Conservation (phyloP, 1,284 basidiomycete species). For the Sporisorium sorghi region DNA sequence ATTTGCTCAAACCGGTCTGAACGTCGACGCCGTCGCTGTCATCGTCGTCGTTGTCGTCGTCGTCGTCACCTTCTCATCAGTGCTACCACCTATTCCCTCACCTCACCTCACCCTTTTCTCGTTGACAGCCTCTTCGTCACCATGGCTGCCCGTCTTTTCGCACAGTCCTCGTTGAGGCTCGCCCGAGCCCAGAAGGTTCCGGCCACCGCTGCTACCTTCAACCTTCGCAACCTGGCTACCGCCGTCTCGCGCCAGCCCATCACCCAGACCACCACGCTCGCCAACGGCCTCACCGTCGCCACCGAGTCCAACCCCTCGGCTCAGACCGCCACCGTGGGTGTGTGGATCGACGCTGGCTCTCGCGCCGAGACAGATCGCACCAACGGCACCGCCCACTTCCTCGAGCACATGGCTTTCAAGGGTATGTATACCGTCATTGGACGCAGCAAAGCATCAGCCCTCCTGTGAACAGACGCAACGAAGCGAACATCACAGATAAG, state of each 20-base stretch:
- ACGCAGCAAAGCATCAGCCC: neutral
- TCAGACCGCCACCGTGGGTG: slow-evolving; percentile 97
- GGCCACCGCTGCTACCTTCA: slow-evolving; percentile 47
- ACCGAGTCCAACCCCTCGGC: slow-evolving; percentile 87
- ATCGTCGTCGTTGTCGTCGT: slow-evolving; percentile 1
- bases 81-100: slow-evolving; percentile 13
- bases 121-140: slow-evolving; percentile 35
- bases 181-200: slow-evolving; percentile 50
- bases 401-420: slow-evolving; percentile 89
- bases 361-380: slow-evolving; percentile 93
- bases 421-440: slow-evolving; percentile 54
- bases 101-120: slow-evolving; percentile 20
- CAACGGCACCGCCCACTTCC: slow-evolving; percentile 97
- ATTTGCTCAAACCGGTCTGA: slow-evolving; percentile 12
- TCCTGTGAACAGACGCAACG: neutral
- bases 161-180: slow-evolving; percentile 55
- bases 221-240: slow-evolving; percentile 53
- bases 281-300: slow-evolving; percentile 69
- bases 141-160: slow-evolving; percentile 57
- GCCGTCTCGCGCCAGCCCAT: slow-evolving; percentile 57
- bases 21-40: slow-evolving; percentile 13
- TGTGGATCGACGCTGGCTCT: slow-evolving; percentile 99
- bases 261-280: slow-evolving; percentile 64
- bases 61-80: neutral
- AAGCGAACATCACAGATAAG: no score